These are phyloP conservation scores for Vigna radiata DNA, from an alignment of 306 rosid species.

Conservation along the genomic window DNA sequence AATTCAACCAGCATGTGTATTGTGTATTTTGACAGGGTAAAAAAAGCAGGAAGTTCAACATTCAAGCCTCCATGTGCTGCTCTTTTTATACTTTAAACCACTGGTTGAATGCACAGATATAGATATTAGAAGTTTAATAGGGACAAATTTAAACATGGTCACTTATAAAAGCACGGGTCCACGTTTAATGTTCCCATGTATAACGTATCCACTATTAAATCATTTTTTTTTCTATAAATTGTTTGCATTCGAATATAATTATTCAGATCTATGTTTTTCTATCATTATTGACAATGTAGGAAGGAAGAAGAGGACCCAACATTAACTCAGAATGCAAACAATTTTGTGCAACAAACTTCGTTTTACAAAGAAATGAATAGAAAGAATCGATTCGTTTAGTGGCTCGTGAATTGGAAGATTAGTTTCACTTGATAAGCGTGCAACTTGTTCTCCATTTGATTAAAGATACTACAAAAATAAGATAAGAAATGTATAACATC, in stretches of 20 bases:
- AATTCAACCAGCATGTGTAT: constrained; percentile 9
- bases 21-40: neutral
- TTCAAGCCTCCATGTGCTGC: neutral
- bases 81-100: constrained; percentile 30
- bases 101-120: constrained; percentile 21
- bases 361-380: constrained; percentile 12
- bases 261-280: neutral
- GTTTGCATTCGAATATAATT: neutral
- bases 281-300: neutral
- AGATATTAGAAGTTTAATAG: neutral
- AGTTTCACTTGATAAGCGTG: constrained; percentile 29
- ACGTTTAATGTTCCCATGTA: neutral
- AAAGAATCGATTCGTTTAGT: constrained; percentile 11
- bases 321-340: constrained; percentile 35
- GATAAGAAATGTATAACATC: constrained; percentile 1
- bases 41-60: neutral
- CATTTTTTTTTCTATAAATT: neutral
- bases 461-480: constrained; percentile 7
- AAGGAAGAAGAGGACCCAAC: constrained; percentile 9
- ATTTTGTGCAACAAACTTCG: constrained; percentile 24
- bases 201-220: constrained; percentile 1
- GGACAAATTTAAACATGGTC: neutral
- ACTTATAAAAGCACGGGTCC: constrained; percentile 13
- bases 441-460: constrained; percentile 23
- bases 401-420: constrained; percentile 22